Conservation (phyloP, 2,329 filamentous ascomycete genomes). For the Cladosporium halotolerans region DNA sequence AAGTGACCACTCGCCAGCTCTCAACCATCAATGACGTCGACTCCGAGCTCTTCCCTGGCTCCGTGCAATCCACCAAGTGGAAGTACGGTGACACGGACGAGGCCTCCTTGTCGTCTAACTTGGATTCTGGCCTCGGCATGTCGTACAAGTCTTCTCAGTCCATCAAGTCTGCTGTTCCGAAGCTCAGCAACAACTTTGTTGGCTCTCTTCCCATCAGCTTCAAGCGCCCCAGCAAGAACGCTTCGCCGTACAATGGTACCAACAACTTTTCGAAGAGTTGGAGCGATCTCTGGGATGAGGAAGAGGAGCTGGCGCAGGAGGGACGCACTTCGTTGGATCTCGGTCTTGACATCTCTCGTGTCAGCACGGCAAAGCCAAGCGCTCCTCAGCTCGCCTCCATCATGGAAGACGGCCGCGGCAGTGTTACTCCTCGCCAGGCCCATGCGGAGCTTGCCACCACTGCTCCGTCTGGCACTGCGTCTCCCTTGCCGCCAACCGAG, state of each 20-base stretch:
- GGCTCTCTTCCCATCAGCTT: constrained; percentile 65
- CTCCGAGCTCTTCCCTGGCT: constrained; percentile 81
- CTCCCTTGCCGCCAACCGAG: constrained; percentile 27
- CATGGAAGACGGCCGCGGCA: constrained; percentile 45
- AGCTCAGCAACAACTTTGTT: constrained; percentile 55
- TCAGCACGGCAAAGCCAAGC: constrained; percentile 49
- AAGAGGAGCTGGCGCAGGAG: constrained; percentile 66
- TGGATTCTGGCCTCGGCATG: constrained; percentile 73
- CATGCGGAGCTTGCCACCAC: constrained; percentile 51
- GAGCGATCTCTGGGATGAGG: constrained; percentile 97
- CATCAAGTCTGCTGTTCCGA: constrained; percentile 35
- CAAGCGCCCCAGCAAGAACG: constrained; percentile 56
- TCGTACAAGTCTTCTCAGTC: constrained; percentile 69
- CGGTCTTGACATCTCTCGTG: constrained; percentile 31
- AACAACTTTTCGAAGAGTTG: constrained; percentile 86
- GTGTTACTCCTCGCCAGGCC: constrained; percentile 45
- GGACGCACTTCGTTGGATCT: constrained; percentile 42
- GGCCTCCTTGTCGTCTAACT: constrained; percentile 74
- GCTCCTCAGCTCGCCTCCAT: constrained; percentile 38
- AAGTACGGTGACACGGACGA: constrained; percentile 75
- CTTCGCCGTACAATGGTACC: constrained; percentile 28
- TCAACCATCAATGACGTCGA: constrained; percentile 76
- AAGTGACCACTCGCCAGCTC: constrained; percentile 69
- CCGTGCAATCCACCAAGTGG: constrained; percentile 55
- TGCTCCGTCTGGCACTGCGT: constrained; percentile 32